Base-by-base conservation (phyloP, 139 green algal genomes). In the Pleodorina starrii region DNA sequence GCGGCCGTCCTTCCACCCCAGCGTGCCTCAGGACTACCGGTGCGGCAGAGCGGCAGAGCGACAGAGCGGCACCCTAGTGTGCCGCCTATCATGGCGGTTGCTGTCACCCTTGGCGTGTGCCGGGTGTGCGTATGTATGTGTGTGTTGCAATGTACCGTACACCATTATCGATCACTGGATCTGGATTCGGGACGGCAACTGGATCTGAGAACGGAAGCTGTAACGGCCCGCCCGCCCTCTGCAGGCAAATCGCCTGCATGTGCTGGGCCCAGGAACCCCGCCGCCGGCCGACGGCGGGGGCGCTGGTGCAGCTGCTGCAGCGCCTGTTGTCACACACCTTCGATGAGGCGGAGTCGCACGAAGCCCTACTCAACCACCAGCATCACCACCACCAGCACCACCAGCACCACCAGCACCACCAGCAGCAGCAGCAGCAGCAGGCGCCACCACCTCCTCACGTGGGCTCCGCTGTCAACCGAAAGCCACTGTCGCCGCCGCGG, bases 201-300 rank as follows among this genome's bases (percentile, higher is more conserved):
- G n/a, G n/a, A n/a, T n/a, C n/a, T n/a, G n/a, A n/a, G n/a, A n/a
- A n/a, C n/a, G n/a, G n/a, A n/a, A n/a, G n/a, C n/a, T n/a, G n/a
- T n/a, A n/a, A n/a, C n/a, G n/a, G n/a, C n/a, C n/a, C n/a, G n/a
- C n/a, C n/a, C n/a, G n/a, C n/a, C n/a, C 68, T 17, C 14, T 36
- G 46, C 38, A 85, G 78, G 78, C 51, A 73, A 25, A 32, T 85
- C 4, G 78, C 78, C 2, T 51, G 35, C 35, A 11, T 27, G 1
- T 85, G 78, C 78, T 85, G 78, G 78, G 36, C 78, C 44, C 78
- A 85, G 35, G 78, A 85, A 14, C 78, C 78, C 5, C 78, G 78
- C 78, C 78, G 78, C 36, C 78, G 78, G 0, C 78, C 78, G 11
- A 57, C 48, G 5, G 51, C 78, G 36, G 78, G 51, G 5, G 54